Conservation (phyloP, 2,329 filamentous ascomycete species). For the Cadophora luteo-olivacea region DNA sequence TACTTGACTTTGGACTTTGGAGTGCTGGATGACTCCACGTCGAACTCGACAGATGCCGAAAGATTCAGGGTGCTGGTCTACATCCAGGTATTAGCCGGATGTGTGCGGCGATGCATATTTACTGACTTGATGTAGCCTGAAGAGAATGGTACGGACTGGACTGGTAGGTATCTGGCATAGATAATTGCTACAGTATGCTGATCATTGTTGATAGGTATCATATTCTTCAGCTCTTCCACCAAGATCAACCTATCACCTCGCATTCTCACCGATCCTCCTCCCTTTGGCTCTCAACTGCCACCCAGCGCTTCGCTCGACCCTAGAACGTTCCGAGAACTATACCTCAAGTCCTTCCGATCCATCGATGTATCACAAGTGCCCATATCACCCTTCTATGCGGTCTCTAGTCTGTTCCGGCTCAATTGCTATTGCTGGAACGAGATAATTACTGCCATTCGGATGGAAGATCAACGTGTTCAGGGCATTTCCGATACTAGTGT, state of each 20-base stretch:
- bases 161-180: not conserved
- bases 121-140: not conserved
- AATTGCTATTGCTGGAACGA: constrained; percentile 43
- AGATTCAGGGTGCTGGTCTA: not conserved
- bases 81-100: not conserved
- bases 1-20: not conserved
- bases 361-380: constrained; percentile 30
- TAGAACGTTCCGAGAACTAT: constrained; percentile 40
- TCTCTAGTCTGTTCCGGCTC: constrained; percentile 38
- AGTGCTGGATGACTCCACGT: not conserved
- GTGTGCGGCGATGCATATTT: not conserved
- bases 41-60: not conserved
- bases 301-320: constrained; percentile 23
- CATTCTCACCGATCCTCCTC: constrained; percentile 36
- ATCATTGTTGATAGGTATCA: not conserved
- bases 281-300: constrained; percentile 32
- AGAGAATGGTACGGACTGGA: not conserved
- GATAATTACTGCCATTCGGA: constrained; percentile 41
- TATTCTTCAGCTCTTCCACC: not conserved
- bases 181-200: not conserved
- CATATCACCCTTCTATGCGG: constrained; percentile 37
- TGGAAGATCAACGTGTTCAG: constrained; percentile 37
- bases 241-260: constrained; percentile 31
- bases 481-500: constrained; percentile 34
- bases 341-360: constrained; percentile 37